Evolutionary conservation across 2,329 filamentous ascomycete genomes (phyloP).

Genomic region (Penicillium occitanis): DNA sequence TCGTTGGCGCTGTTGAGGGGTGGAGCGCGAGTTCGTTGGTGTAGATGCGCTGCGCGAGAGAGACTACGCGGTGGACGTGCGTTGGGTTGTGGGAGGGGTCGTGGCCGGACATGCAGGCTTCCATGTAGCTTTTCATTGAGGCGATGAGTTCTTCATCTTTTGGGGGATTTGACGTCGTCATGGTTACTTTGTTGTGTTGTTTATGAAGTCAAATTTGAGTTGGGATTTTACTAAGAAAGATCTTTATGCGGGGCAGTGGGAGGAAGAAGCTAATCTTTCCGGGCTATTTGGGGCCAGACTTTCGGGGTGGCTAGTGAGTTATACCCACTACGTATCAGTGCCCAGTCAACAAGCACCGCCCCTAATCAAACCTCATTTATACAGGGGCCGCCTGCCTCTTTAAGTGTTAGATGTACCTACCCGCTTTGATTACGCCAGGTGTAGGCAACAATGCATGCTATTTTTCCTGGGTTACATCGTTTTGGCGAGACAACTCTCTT

Average conservation of each 20-base stretch:
- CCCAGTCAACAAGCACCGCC: too few species aligned
- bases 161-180: neutral
- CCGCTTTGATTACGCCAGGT: neutral
- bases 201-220: neutral
- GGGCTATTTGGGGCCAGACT: neutral
- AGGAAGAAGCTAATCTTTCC: neutral
- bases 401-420: neutral
- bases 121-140: constrained; percentile 62
- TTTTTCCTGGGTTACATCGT: neutral
- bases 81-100: constrained; percentile 86
- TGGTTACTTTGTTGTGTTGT: constrained; percentile 4
- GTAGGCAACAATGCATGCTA: neutral
- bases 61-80: constrained; percentile 77
- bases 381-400: neutral
- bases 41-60: constrained; percentile 68
- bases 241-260: neutral
- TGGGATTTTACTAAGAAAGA: neutral
- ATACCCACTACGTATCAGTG: neutral
- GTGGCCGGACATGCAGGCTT: constrained; percentile 69
- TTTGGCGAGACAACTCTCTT: too few species aligned
- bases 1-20: constrained; percentile 23
- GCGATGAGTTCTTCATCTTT: constrained; percentile 50
- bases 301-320: neutral
- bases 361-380: neutral
- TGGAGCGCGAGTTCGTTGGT: constrained; percentile 44